These are phyloP conservation scores for Capsella rubella DNA, from an alignment of 441 rosid genomes.

Conservation along the genomic window DNA sequence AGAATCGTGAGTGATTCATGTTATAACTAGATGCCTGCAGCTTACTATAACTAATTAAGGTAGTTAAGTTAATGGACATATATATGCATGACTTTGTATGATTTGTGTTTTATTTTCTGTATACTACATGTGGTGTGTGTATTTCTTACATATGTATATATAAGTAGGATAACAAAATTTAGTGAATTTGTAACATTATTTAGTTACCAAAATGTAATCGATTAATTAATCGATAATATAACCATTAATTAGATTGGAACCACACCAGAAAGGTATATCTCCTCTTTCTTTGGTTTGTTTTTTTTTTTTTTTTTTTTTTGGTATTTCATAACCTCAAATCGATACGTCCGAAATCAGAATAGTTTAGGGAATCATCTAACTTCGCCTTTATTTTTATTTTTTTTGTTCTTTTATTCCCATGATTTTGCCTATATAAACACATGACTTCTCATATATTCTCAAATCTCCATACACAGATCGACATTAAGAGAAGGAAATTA, in stretches of 20 bases:
- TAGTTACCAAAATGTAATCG: too few species aligned
- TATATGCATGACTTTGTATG: too few species aligned
- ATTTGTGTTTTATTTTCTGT: too few species aligned
- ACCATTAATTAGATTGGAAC: not conserved
- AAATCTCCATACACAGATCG: not conserved
- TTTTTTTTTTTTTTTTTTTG: not conserved
- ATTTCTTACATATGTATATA: too few species aligned
- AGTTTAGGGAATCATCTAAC: conserved; percentile 31
- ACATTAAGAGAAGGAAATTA: not conserved
- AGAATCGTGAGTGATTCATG: too few species aligned
- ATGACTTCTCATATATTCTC: not conserved
- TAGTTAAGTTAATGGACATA: too few species aligned
- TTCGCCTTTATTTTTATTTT: not conserved
- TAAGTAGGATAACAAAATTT: too few species aligned
- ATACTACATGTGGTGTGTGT: too few species aligned
- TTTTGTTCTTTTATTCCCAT: conserved; percentile 2
- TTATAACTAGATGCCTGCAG: too few species aligned
- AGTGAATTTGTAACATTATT: too few species aligned
- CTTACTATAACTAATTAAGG: too few species aligned
- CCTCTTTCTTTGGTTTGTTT: not conserved
- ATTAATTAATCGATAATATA: not conserved
- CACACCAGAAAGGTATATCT: not conserved
- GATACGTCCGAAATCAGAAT: not conserved
- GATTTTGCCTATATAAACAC: conserved; percentile 29
- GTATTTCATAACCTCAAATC: too few species aligned